phyloP scores from a whole-genome alignment of 1,284 basidiomycete species.

The Xanthoconium separans region DNA sequence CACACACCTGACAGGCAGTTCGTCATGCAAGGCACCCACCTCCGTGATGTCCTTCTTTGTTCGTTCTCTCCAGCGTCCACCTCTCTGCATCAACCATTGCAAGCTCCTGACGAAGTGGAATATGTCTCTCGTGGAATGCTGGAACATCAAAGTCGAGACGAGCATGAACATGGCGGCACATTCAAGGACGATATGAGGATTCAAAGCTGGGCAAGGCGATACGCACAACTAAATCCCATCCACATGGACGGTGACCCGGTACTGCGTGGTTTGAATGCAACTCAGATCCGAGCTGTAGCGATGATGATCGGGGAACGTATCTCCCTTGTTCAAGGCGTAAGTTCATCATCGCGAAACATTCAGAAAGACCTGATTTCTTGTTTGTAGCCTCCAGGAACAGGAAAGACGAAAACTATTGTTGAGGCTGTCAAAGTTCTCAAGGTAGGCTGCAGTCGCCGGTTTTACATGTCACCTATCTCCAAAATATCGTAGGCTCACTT shows the following conservation, averaged over 20 bases:
- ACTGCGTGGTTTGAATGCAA: conserved; percentile 65
- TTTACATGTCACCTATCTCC: not conserved
- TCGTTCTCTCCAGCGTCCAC: conserved; percentile 41
- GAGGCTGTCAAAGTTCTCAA: conserved; percentile 84
- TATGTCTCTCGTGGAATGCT: conserved; percentile 36
- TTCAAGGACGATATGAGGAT: conserved; percentile 72
- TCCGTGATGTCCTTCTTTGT: conserved; percentile 66
- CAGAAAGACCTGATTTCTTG: conserved; percentile 2
- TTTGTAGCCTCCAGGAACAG: conserved; percentile 87
- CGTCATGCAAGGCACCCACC: conserved; percentile 63
- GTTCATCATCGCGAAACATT: conserved; percentile 27
- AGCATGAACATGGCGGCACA: conserved; percentile 40
- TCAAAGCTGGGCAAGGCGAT: conserved; percentile 72
- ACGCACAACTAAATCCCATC: conserved; percentile 61
- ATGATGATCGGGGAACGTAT: conserved; percentile 81
- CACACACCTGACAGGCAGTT: conserved; percentile 41
- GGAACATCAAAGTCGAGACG: conserved; percentile 35
- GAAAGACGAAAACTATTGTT: conserved; percentile 92
- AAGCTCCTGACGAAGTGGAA: conserved; percentile 35
- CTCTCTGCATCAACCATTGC: conserved; percentile 31
- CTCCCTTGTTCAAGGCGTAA: conserved; percentile 85
- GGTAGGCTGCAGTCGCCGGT: conserved; percentile 34
- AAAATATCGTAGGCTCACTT: conserved; percentile 58
- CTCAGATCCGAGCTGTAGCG: conserved; percentile 84
- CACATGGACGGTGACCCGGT: conserved; percentile 79